These are phyloP conservation scores for Podila epicladia DNA, from an alignment of 192 early-diverging fungal species.

Conservation along the genomic window DNA sequence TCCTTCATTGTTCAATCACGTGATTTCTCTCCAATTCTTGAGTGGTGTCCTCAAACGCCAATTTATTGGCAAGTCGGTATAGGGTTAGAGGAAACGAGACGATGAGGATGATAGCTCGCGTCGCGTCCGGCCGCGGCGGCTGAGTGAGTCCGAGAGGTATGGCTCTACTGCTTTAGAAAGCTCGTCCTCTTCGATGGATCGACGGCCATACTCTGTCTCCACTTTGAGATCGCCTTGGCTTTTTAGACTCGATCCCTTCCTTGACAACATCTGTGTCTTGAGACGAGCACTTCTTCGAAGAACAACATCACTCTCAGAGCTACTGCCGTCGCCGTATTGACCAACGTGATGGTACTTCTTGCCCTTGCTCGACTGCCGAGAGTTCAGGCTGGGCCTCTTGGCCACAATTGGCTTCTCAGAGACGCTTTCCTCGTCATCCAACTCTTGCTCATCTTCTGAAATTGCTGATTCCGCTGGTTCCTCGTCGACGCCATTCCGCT, in stretches of 20 bases:
- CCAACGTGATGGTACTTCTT: too few relatives aligned
- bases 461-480: background rate
- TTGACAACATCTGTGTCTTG: background rate
- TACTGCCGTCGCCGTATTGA: background rate
- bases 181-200: slow-evolving; percentile 42
- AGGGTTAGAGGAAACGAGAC: slow-evolving; percentile 18
- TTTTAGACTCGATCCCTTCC: background rate
- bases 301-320: background rate
- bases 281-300: slow-evolving; percentile 23
- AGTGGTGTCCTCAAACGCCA: too few relatives aligned
- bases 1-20: slow-evolving; percentile 9
- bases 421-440: background rate
- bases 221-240: slow-evolving; percentile 13
- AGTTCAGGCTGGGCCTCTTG: too few relatives aligned
- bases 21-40: too few relatives aligned
- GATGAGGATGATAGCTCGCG: slow-evolving; percentile 10
- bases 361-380: background rate
- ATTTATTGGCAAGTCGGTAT: slow-evolving; percentile 2
- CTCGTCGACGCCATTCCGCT: slow-evolving; percentile 49
- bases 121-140: slow-evolving; percentile 35
- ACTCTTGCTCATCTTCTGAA: background rate
- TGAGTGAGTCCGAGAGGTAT: slow-evolving; percentile 43
- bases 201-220: slow-evolving; percentile 41
- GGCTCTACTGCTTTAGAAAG: slow-evolving; percentile 45
- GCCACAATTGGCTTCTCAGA: background rate